phyloP scores from a whole-genome alignment of 1,284 basidiomycete genomes.

The Fomitopsis schrenkii region DNA sequence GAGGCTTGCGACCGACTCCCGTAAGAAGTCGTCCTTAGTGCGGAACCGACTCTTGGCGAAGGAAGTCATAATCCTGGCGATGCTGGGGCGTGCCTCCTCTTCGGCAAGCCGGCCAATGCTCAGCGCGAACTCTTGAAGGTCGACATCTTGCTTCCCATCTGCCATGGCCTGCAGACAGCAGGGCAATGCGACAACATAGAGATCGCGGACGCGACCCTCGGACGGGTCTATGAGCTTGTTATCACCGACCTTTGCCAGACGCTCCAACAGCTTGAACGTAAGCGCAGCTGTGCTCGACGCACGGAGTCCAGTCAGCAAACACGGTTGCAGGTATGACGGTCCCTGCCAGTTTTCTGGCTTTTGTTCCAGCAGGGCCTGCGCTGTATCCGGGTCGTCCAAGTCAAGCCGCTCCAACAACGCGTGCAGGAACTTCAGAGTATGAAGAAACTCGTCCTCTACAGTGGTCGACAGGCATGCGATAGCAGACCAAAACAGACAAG shows the following conservation, averaged over 20 bases:
- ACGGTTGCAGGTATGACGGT: constrained; percentile 62
- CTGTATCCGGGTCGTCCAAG: constrained; percentile 61
- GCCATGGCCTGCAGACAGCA: constrained; percentile 86
- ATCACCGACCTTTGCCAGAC: constrained; percentile 60
- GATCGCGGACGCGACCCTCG: constrained; percentile 72
- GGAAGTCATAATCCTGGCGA: constrained; percentile 84
- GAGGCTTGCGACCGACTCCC: constrained; percentile 83
- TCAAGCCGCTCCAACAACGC: constrained; percentile 72
- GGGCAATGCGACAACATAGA: constrained; percentile 84
- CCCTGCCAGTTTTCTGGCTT: constrained; percentile 77
- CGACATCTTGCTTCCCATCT: constrained; percentile 55
- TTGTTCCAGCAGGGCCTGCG: constrained; percentile 62
- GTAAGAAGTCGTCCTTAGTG: constrained; percentile 90
- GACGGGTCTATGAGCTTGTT: constrained; percentile 71
- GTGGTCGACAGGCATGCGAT: constrained; percentile 82
- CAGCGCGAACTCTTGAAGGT: constrained; percentile 69
- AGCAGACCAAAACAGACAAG: constrained; percentile 87
- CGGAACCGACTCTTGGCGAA: constrained; percentile 88
- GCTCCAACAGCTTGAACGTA: constrained; percentile 71
- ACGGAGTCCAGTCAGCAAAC: constrained; percentile 79
- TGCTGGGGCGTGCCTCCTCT: constrained; percentile 67
- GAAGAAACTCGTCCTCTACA: constrained; percentile 78
- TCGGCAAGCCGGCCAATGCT: constrained; percentile 75
- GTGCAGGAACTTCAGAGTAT: constrained; percentile 67
- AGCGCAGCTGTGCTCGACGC: constrained; percentile 70